Conservation (phyloP, 176 grass and related monocot genomes). For the Carex parvula region DNA sequence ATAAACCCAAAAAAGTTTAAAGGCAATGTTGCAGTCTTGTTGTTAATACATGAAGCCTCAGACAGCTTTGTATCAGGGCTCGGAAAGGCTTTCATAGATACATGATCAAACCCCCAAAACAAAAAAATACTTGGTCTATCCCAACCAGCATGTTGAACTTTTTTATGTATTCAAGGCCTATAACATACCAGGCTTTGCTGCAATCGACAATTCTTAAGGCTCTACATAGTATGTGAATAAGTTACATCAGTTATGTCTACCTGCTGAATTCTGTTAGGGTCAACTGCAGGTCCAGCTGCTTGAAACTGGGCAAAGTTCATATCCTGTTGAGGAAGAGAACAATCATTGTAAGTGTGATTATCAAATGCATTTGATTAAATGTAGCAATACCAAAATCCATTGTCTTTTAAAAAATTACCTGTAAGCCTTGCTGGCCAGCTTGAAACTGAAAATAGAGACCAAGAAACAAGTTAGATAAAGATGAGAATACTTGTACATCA, state of each 20-base stretch:
- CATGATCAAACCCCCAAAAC: neutral
- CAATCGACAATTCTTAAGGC: neutral
- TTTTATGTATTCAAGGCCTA: neutral
- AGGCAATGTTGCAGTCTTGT: neutral
- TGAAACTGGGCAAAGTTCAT: conserved; percentile 71
- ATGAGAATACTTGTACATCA: neutral
- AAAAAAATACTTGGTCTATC: neutral
- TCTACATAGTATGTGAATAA: neutral
- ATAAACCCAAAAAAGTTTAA: neutral
- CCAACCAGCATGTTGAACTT: neutral
- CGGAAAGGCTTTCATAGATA: neutral
- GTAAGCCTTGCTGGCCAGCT: conserved; percentile 12
- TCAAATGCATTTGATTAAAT: conserved; percentile 9
- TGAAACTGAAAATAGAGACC: conserved; percentile 8
- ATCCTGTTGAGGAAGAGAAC: conserved; percentile 40
- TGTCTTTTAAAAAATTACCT: neutral
- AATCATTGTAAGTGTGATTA: conserved; percentile 16
- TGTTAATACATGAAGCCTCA: neutral
- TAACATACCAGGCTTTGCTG: neutral
- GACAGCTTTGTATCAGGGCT: neutral
- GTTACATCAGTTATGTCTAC: conserved; percentile 14
- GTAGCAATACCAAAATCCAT: conserved; percentile 2
- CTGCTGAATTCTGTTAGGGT: conserved; percentile 65
- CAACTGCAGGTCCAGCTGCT: conserved; percentile 47
- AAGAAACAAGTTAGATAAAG: conserved; percentile 19